These are phyloP conservation scores for Pichia pseudocactophila DNA, from an alignment of 805 yeast genomes.

Conservation along the genomic window DNA sequence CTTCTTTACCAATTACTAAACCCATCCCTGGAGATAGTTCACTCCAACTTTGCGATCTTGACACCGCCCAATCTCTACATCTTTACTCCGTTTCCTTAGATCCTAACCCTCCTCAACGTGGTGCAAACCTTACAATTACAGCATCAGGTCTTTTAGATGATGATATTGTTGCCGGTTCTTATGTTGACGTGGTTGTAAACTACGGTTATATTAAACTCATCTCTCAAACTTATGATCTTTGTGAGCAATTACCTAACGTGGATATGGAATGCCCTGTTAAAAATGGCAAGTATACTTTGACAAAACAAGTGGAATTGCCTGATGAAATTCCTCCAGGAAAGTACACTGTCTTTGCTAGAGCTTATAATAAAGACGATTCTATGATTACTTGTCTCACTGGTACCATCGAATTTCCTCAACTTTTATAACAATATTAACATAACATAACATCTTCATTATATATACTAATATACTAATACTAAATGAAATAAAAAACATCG, in stretches of 20 bases:
- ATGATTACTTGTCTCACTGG: conserved; percentile 80
- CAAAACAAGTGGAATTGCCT: conserved; percentile 77
- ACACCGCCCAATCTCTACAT: conserved; percentile 52
- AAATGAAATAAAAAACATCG: not conserved
- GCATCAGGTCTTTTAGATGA: conserved; percentile 60
- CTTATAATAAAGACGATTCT: conserved; percentile 76
- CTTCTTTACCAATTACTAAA: conserved; percentile 27
- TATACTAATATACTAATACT: no score
- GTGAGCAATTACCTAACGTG: conserved; percentile 78
- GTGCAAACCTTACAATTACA: conserved; percentile 68
- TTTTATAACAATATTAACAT: no score
- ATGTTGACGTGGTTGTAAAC: conserved; percentile 87
- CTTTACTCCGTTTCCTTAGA: conserved; percentile 49
- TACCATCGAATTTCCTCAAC: conserved; percentile 45
- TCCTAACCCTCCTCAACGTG: conserved; percentile 89
- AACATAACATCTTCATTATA: no score
- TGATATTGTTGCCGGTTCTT: conserved; percentile 73
- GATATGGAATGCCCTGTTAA: conserved; percentile 78
- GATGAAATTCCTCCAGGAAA: conserved; percentile 92
- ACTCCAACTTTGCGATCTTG: conserved; percentile 62
- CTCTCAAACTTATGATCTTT: conserved; percentile 85
- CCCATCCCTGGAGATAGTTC: conserved; percentile 94
- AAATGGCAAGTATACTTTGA: conserved; percentile 56
- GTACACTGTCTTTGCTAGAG: conserved; percentile 80
- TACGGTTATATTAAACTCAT: conserved; percentile 86